Conservation (phyloP, 257 asterid species). For the Orobanche coerulescens region DNA sequence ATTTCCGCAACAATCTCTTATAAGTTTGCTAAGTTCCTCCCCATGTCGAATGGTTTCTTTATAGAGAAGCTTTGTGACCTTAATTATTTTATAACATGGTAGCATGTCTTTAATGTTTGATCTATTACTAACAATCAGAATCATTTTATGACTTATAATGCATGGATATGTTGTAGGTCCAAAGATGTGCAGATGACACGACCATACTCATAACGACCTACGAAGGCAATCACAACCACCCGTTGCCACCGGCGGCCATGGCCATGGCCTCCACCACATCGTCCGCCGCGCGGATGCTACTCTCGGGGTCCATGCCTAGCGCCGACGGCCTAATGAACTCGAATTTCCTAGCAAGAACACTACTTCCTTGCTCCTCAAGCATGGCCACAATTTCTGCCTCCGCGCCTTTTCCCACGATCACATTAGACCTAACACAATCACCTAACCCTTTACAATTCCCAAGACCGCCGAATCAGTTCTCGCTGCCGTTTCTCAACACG, state of each 20-base stretch:
- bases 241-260: conserved; percentile 94
- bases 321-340: conserved; percentile 75
- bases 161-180: conserved; percentile 41
- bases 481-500: conserved; percentile 41
- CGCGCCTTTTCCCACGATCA: conserved; percentile 88
- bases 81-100: too few species aligned
- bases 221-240: conserved; percentile 93
- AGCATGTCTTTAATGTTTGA: too few species aligned
- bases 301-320: conserved; percentile 90
- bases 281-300: conserved; percentile 81
- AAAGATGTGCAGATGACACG: conserved; percentile 82
- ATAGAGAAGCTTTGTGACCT: too few species aligned
- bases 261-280: conserved; percentile 97
- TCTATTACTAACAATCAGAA: too few species aligned
- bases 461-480: conserved; percentile 42
- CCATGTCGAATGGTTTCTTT: too few species aligned
- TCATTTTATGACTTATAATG: too few species aligned
- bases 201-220: conserved; percentile 73
- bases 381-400: conserved; percentile 95
- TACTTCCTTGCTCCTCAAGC: conserved; percentile 81
- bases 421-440: conserved; percentile 81
- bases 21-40: too few species aligned
- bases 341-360: conserved; percentile 62
- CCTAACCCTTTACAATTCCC: conserved; percentile 56
- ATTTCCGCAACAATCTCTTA: too few species aligned